Conservation (phyloP, 768 basidiomycete species). For the Suillus subluteus region DNA sequence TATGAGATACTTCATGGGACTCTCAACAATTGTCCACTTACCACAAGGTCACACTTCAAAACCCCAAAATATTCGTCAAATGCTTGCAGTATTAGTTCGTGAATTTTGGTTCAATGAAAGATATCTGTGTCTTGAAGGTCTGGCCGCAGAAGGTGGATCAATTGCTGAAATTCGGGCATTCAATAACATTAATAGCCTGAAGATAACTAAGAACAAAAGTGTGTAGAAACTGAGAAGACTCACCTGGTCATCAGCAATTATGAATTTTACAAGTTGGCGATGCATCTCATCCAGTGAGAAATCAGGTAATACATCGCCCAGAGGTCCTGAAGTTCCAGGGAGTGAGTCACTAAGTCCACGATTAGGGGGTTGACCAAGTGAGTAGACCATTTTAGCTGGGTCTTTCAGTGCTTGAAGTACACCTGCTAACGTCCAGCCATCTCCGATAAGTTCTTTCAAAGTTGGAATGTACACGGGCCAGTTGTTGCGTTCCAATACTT, state of each 20-base stretch:
- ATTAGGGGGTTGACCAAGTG: background rate
- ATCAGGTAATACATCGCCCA: background rate
- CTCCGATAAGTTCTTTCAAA: background rate
- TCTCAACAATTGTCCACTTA: background rate
- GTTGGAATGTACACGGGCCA: background rate
- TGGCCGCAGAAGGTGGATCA: constrained; percentile 3
- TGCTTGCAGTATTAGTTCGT: constrained; percentile 6
- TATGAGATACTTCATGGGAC: background rate
- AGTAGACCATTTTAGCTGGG: background rate
- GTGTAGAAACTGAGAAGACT: background rate
- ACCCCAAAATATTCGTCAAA: constrained; percentile 1
- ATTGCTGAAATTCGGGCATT: constrained; percentile 2
- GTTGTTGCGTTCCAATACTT: background rate
- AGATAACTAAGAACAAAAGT: background rate
- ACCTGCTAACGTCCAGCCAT: background rate
- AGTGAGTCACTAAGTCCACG: background rate
- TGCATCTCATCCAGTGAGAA: no score
- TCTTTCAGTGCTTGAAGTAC: background rate
- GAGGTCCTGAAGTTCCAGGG: background rate
- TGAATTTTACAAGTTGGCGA: background rate
- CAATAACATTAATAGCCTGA: constrained; percentile 12
- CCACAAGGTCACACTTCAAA: constrained; percentile 6
- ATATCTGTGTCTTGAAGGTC: constrained; percentile 16
- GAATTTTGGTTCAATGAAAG: constrained; percentile 13
- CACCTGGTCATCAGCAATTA: background rate